Evolutionary conservation across 495 filamentous ascomycete genomes (phyloP).

Genomic region (Eremomyces bilateralis): DNA sequence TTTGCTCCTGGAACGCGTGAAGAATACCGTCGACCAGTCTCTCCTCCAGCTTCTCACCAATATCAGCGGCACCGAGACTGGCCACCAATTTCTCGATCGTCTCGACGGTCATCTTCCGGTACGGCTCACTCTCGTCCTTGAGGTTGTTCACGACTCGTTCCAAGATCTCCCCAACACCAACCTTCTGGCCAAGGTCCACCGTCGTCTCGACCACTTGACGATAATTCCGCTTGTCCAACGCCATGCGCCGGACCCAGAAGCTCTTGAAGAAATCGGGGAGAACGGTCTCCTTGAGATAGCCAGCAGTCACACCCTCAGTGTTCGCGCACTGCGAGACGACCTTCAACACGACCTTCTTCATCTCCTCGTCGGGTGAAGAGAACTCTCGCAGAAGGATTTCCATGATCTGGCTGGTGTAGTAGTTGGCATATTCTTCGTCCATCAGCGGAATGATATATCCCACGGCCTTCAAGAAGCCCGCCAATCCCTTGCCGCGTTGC

Average conservation of each 20-base stretch:
- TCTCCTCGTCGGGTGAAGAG: constrained; percentile 91
- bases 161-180: constrained; percentile 84
- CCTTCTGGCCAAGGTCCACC: constrained; percentile 91
- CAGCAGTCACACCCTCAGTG: constrained; percentile 83
- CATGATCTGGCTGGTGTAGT: constrained; percentile 98
- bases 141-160: constrained; percentile 84
- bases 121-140: constrained; percentile 95
- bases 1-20: constrained; percentile 94
- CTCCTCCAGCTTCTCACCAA: constrained; percentile 81
- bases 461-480: constrained; percentile 91
- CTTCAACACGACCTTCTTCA: constrained; percentile 98
- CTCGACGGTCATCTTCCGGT: constrained; percentile 97
- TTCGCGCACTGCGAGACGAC: constrained; percentile 93
- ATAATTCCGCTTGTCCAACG: constrained; percentile 90
- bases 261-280: constrained; percentile 94
- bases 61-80: constrained; percentile 77
- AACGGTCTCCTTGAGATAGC: constrained; percentile 87
- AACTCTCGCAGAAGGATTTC: constrained; percentile 94
- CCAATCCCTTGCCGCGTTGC: constrained; percentile 88
- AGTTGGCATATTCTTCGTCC: constrained; percentile 99
- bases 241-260: constrained; percentile 97
- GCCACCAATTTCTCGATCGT: constrained; percentile 91
- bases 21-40: constrained; percentile 90
- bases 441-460: constrained; percentile 97
- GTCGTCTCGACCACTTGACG: constrained; percentile 95